These are phyloP conservation scores for Babesia ovata DNA, from an alignment of 169 alveolate species.

Conservation along the genomic window DNA sequence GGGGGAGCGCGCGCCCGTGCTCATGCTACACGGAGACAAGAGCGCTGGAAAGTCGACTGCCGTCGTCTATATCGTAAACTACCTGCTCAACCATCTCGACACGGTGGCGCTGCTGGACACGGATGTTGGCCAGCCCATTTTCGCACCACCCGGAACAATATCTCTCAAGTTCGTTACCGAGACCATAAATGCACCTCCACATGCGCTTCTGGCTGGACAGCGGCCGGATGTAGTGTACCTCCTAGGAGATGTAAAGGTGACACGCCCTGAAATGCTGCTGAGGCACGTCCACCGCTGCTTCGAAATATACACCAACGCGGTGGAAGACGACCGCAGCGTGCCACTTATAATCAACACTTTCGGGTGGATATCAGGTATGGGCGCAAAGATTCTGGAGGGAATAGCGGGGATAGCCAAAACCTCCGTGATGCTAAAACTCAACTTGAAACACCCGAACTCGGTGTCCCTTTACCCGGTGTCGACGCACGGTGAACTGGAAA, in stretches of 20 bases:
- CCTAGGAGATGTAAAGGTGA: conserved; percentile 51
- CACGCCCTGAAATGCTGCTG: conserved; percentile 31
- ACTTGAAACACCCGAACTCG: conserved; percentile 21
- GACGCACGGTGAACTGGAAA: conserved; percentile 20
- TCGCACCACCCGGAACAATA: conserved; percentile 49
- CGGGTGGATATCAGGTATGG: conserved; percentile 62
- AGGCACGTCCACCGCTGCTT: conserved; percentile 33
- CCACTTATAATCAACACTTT: conserved; percentile 60
- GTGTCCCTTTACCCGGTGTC: not conserved
- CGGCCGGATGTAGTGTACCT: conserved; percentile 43
- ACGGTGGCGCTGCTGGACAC: conserved; percentile 59
- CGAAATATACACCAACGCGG: conserved; percentile 30
- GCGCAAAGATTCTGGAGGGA: conserved; percentile 51
- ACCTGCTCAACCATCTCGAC: conserved; percentile 48
- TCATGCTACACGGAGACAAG: conserved; percentile 65
- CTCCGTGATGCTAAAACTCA: conserved; percentile 35
- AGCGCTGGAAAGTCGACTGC: conserved; percentile 63
- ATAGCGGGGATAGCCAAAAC: conserved; percentile 38
- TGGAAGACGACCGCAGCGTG: conserved; percentile 29
- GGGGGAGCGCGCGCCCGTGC: conserved; percentile 42
- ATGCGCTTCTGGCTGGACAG: conserved; percentile 20
- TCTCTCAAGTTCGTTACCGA: conserved; percentile 42
- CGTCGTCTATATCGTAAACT: conserved; percentile 36
- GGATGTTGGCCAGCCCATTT: conserved; percentile 69
- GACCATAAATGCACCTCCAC: conserved; percentile 40